These are phyloP conservation scores for Lipomyces yarrowii DNA, from an alignment of 1,139 yeast genomes.

Conservation along the genomic window DNA sequence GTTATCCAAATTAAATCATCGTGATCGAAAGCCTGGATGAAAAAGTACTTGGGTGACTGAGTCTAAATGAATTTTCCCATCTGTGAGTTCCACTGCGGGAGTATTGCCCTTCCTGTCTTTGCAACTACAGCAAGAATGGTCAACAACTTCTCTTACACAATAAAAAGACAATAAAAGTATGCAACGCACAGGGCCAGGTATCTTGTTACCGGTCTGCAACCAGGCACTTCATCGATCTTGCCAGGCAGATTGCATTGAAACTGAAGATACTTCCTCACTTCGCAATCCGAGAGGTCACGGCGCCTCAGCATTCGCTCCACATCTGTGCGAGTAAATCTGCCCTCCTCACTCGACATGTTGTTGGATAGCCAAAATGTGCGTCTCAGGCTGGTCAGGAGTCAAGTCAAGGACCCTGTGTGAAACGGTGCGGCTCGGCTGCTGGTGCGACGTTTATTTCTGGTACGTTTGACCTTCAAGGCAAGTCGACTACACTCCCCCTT, in stretches of 20 bases:
- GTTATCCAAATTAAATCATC: neutral
- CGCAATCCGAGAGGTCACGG: conserved; percentile 10
- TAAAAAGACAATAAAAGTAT: neutral
- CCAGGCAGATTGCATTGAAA: conserved; percentile 14
- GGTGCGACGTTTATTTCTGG: too few species aligned
- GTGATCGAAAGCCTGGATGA: neutral
- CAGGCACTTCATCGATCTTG: conserved; percentile 7
- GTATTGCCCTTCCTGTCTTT: conserved; percentile 5
- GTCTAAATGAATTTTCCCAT: conserved; percentile 5
- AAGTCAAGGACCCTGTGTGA: too few species aligned
- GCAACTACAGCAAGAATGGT: conserved; percentile 2
- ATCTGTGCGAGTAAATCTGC: conserved; percentile 3
- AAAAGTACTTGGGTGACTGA: neutral
- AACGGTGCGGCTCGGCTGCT: neutral
- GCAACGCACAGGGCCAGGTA: conserved; percentile 19
- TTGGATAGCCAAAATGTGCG: neutral
- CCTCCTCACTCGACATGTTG: conserved; percentile 3
- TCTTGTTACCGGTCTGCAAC: conserved; percentile 14
- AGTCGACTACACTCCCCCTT: neutral
- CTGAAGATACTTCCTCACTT: conserved; percentile 12
- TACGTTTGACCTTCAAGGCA: too few species aligned
- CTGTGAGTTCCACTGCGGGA: conserved; percentile 11
- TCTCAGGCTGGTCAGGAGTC: neutral
- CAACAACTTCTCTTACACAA: neutral
- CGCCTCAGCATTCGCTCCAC: conserved; percentile 1